Percentiles rank a stretch among this genome's conserved stretches.
Evolutionary conservation across 2,329 filamentous ascomycete genomes (phyloP).

Genomic region (Bipolaris cookei): DNA sequence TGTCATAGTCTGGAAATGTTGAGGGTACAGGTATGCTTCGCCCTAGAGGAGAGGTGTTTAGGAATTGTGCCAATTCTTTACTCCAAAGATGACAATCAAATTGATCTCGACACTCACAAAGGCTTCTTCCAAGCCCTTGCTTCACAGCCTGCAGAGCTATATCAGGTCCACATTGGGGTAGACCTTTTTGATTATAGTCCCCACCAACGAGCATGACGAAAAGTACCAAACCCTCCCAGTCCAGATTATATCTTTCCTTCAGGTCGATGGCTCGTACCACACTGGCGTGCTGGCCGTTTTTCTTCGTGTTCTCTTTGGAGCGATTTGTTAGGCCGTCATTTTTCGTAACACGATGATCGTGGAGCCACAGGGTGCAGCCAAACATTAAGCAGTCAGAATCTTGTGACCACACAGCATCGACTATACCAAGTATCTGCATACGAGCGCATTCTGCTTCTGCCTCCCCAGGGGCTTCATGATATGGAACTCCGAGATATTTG

Average conservation of each 20-base stretch:
- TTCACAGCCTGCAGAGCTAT: conserved; percentile 38
- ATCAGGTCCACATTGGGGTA: conserved; percentile 46
- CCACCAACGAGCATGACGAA: conserved; percentile 53
- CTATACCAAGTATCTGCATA: conserved; percentile 53
- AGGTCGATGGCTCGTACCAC: conserved; percentile 43
- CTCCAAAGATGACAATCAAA: conserved; percentile 38
- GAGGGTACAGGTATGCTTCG: conserved; percentile 19
- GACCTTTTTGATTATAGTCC: conserved; percentile 51
- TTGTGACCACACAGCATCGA: conserved; percentile 59
- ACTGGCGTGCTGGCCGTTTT: conserved; percentile 38
- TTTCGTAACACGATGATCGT: conserved; percentile 40
- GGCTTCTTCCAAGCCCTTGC: conserved; percentile 36
- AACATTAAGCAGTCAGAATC: conserved; percentile 59
- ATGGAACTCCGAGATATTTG: conserved; percentile 50
- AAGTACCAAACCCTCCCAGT: conserved; percentile 48
- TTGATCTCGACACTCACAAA: conserved; percentile 33
- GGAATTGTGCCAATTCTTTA: conserved; percentile 24
- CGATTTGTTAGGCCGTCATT: conserved; percentile 24
- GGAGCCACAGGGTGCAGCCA: conserved; percentile 53
- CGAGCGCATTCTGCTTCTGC: conserved; percentile 57
- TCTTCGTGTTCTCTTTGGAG: conserved; percentile 42
- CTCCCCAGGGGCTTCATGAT: conserved; percentile 56
- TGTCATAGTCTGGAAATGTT: conserved; percentile 32
- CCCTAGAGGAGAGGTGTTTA: conserved; percentile 7
- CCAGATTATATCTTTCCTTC: conserved; percentile 34